A percentile compares a stretch with the other conserved stretches of the same genome.
Evolutionary conservation across 805 yeast genomes (phyloP).

Genomic region (Metschnikowia lunata): DNA sequence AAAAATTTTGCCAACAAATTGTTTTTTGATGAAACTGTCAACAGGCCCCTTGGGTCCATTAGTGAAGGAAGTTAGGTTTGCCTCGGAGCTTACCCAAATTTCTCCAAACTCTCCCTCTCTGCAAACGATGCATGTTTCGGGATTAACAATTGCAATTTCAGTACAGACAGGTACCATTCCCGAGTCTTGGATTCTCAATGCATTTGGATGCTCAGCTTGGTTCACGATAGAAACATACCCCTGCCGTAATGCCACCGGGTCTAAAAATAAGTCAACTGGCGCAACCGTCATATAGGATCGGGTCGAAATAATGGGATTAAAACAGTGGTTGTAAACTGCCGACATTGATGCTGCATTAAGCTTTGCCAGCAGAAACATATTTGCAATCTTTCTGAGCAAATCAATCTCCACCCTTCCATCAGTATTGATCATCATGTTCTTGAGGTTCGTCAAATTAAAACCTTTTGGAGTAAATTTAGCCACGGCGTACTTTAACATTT

Average conservation of each 20-base stretch:
- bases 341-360: conserved; percentile 67
- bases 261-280: conserved; percentile 82
- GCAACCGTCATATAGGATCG: conserved; percentile 86
- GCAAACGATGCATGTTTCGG: conserved; percentile 79
- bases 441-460: conserved; percentile 56
- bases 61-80: conserved; percentile 61
- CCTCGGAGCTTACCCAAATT: conserved; percentile 93
- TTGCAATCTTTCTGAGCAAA: conserved; percentile 53
- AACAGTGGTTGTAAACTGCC: conserved; percentile 69
- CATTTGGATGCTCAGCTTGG: conserved; percentile 63
- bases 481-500: conserved; percentile 74
- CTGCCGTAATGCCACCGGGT: conserved; percentile 83
- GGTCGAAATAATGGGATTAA: conserved; percentile 79
- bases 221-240: conserved; percentile 80
- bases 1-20: conserved; percentile 59
- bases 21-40: conserved; percentile 46
- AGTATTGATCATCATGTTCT: conserved; percentile 80
- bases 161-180: conserved; percentile 96
- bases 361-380: conserved; percentile 58
- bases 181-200: conserved; percentile 81
- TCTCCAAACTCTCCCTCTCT: conserved; percentile 92
- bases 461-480: conserved; percentile 56
- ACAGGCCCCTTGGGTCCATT: conserved; percentile 49
- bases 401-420: conserved; percentile 68
- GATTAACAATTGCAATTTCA: conserved; percentile 90